Evolutionary conservation across 805 yeast genomes (phyloP), one percentile per base, ranked within the genome.

Genomic region (Lachancea lanzarotensis): DNA sequence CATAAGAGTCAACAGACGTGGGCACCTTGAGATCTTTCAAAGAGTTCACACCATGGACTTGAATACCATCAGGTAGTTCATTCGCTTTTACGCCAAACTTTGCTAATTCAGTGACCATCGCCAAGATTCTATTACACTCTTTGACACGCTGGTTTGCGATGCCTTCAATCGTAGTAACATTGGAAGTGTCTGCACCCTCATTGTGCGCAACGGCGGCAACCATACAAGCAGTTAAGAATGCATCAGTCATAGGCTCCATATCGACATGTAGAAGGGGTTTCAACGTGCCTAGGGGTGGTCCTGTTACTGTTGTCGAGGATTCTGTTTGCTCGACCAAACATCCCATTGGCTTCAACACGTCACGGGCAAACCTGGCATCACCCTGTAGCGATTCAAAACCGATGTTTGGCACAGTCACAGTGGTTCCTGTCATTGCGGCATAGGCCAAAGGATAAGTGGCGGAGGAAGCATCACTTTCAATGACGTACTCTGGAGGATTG

Each of bases 181-280:
- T 65, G 13, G 60, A 54, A 16, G 65, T 57, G 18, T 57, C 53
- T 40, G 68, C 69, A 35, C 66, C 71, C 11, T 74, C 71, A 50
- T 70, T 70, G 46, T 72, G 71, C 3, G 96, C 95, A 35, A 85
- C 76, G n/a, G 98, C 96, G 29, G 98, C 98, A 16, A 89, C 95
- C 11, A 93, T 97, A 43, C 95, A 79, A 0, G 98, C 98, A 13
- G 98, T 93, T 57, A 93, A 72, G 63, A 93, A 93, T 0, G 98
- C 98, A 67, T 93, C 98, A 0, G 98, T 93, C 98, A 93, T 93
- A 44, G 98, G 98, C 68, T 93, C 98, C 98, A 93, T 93, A 62
- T 93, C 97, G 45, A 93, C 83, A 50, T 72, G 76, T 11, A 79
- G 71, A 51, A 93, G 70, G 6, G 95, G 86, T 56, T 73, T 76